Evolutionary conservation across 2,329 filamentous ascomycete genomes (phyloP).

Genomic region (Cordyceps farinosa): DNA sequence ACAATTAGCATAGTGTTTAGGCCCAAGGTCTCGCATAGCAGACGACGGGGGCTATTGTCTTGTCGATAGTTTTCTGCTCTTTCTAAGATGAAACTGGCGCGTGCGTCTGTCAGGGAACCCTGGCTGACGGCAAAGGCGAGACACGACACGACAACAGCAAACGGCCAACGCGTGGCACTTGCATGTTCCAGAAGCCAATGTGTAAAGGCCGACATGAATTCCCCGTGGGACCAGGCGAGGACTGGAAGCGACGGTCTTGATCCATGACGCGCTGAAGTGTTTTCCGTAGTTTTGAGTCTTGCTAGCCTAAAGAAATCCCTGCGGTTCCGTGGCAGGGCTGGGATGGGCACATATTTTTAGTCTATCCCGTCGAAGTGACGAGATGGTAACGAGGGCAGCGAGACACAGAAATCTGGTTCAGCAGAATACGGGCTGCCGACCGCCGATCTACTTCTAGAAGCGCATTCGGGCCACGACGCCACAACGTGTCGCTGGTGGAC

Average conservation of each 20-base stretch:
- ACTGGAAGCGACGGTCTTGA: background rate
- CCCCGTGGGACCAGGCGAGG: background rate
- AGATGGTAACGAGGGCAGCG: background rate
- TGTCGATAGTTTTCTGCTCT: background rate
- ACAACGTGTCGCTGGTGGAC: conserved; percentile 8
- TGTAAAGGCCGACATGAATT: background rate
- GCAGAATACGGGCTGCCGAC: background rate
- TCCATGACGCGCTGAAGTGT: background rate
- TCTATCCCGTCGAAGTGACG: background rate
- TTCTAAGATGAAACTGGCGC: background rate
- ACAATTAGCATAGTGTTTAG: background rate
- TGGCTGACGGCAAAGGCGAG: background rate
- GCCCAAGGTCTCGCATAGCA: background rate
- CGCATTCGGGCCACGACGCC: background rate
- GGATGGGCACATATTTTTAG: background rate
- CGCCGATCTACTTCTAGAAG: conserved; percentile 4
- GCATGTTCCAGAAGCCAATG: conserved; percentile 6
- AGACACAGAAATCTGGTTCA: background rate
- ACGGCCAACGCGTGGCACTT: background rate
- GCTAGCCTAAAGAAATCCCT: background rate
- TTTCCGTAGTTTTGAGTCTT: background rate
- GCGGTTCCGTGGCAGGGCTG: background rate
- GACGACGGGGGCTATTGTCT: background rate
- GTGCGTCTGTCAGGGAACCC: conserved; percentile 1
- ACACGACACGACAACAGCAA: too few relatives aligned